Conservation (phyloP, 176 grass and related monocot species). For the Carex myosuroides region DNA sequence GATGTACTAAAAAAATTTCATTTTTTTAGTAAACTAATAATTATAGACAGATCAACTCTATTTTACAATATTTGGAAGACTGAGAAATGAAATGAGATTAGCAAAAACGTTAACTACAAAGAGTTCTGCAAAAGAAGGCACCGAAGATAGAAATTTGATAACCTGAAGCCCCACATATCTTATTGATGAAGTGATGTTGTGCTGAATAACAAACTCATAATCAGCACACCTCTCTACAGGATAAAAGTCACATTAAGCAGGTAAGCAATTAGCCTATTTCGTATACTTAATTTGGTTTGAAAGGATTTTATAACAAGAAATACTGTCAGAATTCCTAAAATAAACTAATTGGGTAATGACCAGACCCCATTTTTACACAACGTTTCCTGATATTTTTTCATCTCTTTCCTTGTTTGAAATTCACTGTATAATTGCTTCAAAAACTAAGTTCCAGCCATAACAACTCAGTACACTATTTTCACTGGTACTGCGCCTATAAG, state of each 20-base stretch:
- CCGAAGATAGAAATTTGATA: neutral
- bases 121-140: neutral
- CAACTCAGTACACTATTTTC: neutral
- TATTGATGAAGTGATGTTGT: constrained; percentile 68
- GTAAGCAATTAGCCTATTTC: neutral
- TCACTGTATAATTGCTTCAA: neutral
- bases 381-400: neutral
- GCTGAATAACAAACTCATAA: constrained; percentile 51
- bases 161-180: constrained; percentile 71
- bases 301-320: neutral
- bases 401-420: neutral
- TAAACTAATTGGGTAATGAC: neutral
- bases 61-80: neutral
- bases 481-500: neutral
- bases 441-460: neutral
- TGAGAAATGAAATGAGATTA: neutral
- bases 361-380: neutral
- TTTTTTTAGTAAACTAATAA: neutral
- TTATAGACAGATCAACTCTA: neutral
- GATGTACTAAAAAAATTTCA: neutral
- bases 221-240: constrained; percentile 34
- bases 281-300: neutral
- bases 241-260: neutral
- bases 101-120: neutral
- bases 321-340: neutral